A percentile compares a stretch with the other conserved stretches of the same genome.
Conservation (phyloP, 495 filamentous ascomycete species). For the Penicillium taxi region DNA sequence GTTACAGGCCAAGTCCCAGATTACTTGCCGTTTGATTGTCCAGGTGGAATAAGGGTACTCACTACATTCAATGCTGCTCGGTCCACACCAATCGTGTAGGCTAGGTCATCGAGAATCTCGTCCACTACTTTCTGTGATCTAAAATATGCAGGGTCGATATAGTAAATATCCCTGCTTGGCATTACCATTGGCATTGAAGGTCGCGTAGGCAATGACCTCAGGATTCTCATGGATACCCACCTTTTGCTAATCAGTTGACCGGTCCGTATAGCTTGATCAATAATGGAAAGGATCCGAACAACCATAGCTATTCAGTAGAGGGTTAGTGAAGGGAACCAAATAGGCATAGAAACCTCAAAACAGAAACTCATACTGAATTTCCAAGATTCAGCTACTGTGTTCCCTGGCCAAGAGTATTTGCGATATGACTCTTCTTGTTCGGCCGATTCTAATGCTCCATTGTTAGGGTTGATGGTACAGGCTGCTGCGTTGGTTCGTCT, state of each 20-base stretch:
- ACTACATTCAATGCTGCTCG: constrained; percentile 34
- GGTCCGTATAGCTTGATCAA: constrained; percentile 57
- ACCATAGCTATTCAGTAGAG: constrained; percentile 49
- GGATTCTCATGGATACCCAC: constrained; percentile 37
- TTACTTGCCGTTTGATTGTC: too few species aligned
- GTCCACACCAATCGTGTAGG: constrained; percentile 53
- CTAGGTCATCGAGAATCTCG: constrained; percentile 72
- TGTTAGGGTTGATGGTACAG: constrained; percentile 23
- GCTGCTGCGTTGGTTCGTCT: constrained; percentile 13
- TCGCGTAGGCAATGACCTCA: too few species aligned
- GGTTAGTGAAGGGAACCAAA: too few species aligned
- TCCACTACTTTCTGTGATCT: constrained; percentile 68
- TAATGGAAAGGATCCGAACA: constrained; percentile 60
- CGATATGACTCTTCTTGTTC: constrained; percentile 7
- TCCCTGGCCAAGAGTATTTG: constrained; percentile 51
- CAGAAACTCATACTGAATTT: constrained; percentile 47
- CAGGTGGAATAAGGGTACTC: constrained; percentile 33
- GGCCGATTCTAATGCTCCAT: constrained; percentile 23
- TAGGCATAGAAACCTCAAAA: background rate
- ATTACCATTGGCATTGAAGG: background rate
- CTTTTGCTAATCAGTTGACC: constrained; percentile 68
- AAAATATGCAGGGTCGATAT: constrained; percentile 76
- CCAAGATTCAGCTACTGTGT: constrained; percentile 52
- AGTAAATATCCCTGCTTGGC: constrained; percentile 74
- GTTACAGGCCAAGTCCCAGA: background rate